phyloP scores from a whole-genome alignment of 2,329 filamentous ascomycete species.

The Trichoderma sp. region DNA sequence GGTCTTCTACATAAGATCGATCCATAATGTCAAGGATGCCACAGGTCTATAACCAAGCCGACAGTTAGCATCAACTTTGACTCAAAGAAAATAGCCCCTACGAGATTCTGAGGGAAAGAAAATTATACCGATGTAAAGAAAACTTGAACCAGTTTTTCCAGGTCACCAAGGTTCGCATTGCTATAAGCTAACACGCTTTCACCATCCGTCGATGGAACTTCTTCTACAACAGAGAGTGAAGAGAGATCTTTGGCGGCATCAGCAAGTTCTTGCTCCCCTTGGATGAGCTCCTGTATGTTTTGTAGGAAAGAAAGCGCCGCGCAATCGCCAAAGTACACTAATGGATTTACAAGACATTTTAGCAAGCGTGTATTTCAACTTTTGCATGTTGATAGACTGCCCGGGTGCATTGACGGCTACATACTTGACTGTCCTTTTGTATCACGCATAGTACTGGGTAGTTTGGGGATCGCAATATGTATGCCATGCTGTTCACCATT shows the following conservation, averaged over 20 bases:
- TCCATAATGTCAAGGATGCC: conserved; percentile 1
- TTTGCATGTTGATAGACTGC: not conserved
- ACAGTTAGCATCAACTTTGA: not conserved
- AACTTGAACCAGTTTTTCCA: not conserved
- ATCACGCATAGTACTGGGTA: not conserved
- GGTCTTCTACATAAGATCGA: not conserved
- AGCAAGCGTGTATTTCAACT: not conserved
- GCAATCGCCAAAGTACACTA: conserved; percentile 7
- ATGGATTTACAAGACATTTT: not conserved
- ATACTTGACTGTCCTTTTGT: not conserved
- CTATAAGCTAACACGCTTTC: not conserved
- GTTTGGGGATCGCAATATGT: not conserved
- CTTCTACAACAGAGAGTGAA: not conserved
- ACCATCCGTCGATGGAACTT: not conserved
- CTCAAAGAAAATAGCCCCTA: too few relatives aligned
- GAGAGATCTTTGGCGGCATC: not conserved
- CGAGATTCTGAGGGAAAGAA: too few relatives aligned
- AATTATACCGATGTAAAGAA: not conserved
- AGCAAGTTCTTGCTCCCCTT: not conserved
- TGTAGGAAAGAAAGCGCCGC: not conserved
- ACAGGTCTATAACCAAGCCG: not conserved
- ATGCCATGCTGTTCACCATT: not conserved
- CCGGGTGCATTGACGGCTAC: not conserved
- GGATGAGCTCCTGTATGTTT: not conserved
- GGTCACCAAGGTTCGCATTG: not conserved